phyloP scores from a whole-genome alignment of 768 basidiomycete species.

The Leccinum pellstonianum region DNA sequence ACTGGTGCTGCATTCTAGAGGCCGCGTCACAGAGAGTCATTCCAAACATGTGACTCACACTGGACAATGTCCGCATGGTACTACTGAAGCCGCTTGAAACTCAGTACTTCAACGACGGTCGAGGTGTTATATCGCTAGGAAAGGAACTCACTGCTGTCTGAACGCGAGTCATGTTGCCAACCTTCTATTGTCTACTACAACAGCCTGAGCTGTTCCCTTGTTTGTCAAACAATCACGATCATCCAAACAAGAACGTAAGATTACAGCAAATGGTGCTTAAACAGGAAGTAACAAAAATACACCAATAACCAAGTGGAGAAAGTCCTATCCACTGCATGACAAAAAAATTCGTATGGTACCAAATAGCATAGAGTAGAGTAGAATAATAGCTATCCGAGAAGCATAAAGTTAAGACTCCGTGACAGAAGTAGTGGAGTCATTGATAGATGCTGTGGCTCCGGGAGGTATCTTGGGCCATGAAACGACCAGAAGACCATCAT shows the following conservation, averaged over 20 bases:
- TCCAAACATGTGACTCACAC: conserved; percentile 44
- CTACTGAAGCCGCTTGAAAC: conserved; percentile 33
- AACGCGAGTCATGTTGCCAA: not conserved
- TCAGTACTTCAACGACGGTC: conserved; percentile 17
- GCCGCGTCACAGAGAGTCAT: conserved; percentile 40
- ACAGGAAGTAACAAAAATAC: not conserved
- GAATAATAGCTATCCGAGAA: not conserved
- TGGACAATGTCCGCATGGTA: conserved; percentile 40
- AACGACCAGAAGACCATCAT: conserved; percentile 39
- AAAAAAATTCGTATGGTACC: conserved; percentile 3
- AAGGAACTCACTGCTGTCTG: not conserved
- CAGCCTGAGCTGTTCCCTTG: not conserved
- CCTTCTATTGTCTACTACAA: not conserved
- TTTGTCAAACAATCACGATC: not conserved
- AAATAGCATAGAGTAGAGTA: conserved; percentile 18
- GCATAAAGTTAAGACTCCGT: conserved; percentile 2
- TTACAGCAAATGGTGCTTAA: not conserved
- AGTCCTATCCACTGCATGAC: not conserved
- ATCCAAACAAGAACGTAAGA: not conserved
- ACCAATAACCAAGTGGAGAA: not conserved
- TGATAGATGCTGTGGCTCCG: conserved; percentile 11
- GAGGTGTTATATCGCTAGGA: conserved; percentile 31
- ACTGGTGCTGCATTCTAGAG: conserved; percentile 56
- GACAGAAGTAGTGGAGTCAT: not conserved
- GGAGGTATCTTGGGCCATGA: conserved; percentile 38